Percentiles rank a stretch among this genome's conserved stretches.
phyloP scores from a whole-genome alignment of 2,329 filamentous ascomycete species.

The Conoideocrella luteorostrata region DNA sequence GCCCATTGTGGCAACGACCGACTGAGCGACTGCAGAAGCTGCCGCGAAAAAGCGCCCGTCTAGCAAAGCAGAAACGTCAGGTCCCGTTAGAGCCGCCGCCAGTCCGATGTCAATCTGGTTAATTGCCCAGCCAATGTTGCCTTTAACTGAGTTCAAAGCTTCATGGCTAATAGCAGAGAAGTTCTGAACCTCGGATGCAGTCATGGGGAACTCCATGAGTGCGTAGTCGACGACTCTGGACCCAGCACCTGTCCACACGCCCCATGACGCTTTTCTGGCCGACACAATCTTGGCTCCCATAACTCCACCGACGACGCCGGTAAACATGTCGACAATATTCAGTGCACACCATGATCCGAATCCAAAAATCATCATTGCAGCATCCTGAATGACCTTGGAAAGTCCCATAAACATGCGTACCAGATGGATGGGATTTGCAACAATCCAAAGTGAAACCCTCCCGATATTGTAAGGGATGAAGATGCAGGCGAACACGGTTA shows the following conservation, averaged over 20 bases:
- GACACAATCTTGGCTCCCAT: slow-evolving; percentile 22
- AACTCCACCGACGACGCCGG: slow-evolving; percentile 26
- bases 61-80: slow-evolving; percentile 27
- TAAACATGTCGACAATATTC: slow-evolving; percentile 32
- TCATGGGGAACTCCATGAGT: slow-evolving; percentile 42
- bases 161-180: slow-evolving; percentile 73
- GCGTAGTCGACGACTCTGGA: slow-evolving; percentile 45
- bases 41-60: slow-evolving; percentile 11
- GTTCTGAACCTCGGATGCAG: slow-evolving; percentile 61
- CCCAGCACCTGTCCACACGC: slow-evolving; percentile 34
- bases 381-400: slow-evolving; percentile 76
- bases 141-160: slow-evolving; percentile 56
- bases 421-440: slow-evolving; percentile 74
- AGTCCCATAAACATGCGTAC: slow-evolving; percentile 64
- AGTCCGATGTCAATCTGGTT: slow-evolving; percentile 28
- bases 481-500: slow-evolving; percentile 78
- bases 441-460: slow-evolving; percentile 70
- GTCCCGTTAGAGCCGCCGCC: slow-evolving; percentile 38
- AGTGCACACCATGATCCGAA: slow-evolving; percentile 38
- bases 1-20: slow-evolving; percentile 15
- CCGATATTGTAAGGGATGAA: slow-evolving; percentile 91
- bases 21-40: background rate
- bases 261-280: slow-evolving; percentile 34
- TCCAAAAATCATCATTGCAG: slow-evolving; percentile 59
- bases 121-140: slow-evolving; percentile 37